Percentiles rank a stretch among this genome's conserved stretches.
Evolutionary conservation across 2,329 filamentous ascomycete species (phyloP).

Genomic region (Penicillium sp.): DNA sequence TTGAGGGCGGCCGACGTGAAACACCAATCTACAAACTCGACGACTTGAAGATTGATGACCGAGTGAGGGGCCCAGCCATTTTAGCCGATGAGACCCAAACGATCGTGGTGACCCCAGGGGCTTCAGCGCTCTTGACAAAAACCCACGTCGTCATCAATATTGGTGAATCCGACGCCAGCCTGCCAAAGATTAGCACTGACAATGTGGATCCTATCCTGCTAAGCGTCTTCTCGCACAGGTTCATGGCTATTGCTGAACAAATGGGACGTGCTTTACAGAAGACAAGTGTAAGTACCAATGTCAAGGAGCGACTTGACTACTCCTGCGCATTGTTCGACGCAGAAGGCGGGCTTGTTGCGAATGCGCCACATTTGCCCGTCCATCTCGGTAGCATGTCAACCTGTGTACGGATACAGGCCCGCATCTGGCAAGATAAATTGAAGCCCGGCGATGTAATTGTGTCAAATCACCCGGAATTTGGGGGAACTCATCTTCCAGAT

Average conservation of each 20-base stretch:
- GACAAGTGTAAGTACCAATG: constrained; percentile 59
- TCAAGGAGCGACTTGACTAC: constrained; percentile 76
- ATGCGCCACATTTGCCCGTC: constrained; percentile 65
- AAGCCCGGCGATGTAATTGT: constrained; percentile 69
- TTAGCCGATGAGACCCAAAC: constrained; percentile 57
- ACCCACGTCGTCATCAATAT: constrained; percentile 34
- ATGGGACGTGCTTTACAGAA: constrained; percentile 74
- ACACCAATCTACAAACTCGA: constrained; percentile 78
- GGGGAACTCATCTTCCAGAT: constrained; percentile 72
- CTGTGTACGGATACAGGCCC: constrained; percentile 64
- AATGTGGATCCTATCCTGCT: constrained; percentile 68
- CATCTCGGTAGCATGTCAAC: constrained; percentile 74
- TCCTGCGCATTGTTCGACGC: constrained; percentile 71
- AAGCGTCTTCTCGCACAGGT: constrained; percentile 69
- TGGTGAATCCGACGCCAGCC: constrained; percentile 23
- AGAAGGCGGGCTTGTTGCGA: constrained; percentile 58
- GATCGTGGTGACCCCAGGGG: constrained; percentile 35
- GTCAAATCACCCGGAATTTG: constrained; percentile 72
- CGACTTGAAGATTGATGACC: constrained; percentile 62
- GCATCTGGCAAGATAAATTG: constrained; percentile 64
- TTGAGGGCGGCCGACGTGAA: constrained; percentile 66
- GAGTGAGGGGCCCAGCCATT: constrained; percentile 70
- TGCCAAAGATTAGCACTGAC: constrained; percentile 32
- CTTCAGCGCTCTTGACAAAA: constrained; percentile 31
- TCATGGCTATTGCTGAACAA: constrained; percentile 79